These are phyloP conservation scores for Yamadazyma sp. DNA, from an alignment of 805 yeast species.

Conservation along the genomic window DNA sequence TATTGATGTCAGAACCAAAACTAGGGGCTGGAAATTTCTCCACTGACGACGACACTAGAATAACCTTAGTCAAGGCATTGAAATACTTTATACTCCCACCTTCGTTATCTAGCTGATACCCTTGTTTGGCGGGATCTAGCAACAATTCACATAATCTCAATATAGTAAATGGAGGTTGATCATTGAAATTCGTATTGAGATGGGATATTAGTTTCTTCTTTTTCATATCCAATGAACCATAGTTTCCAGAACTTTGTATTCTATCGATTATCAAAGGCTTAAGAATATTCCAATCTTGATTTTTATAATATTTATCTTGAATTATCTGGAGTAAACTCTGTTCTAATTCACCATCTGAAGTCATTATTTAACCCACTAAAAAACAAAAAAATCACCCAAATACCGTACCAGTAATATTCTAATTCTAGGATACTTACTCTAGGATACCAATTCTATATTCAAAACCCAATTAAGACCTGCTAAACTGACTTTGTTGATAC, in stretches of 20 bases:
- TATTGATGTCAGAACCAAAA: constrained; percentile 5
- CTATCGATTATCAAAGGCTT: neutral
- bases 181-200: constrained; percentile 23
- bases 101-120: constrained; percentile 27
- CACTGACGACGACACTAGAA: constrained; percentile 26
- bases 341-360: too few species aligned
- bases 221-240: neutral
- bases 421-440: too few species aligned
- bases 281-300: neutral
- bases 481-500: too few species aligned
- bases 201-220: constrained; percentile 28
- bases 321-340: neutral
- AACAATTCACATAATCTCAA: constrained; percentile 46
- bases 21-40: constrained; percentile 21
- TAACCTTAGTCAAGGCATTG: constrained; percentile 37
- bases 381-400: too few species aligned
- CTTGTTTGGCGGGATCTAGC: constrained; percentile 33
- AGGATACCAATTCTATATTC: too few species aligned
- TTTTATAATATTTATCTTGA: constrained; percentile 1
- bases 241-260: neutral
- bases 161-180: constrained; percentile 46
- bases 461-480: too few species aligned
- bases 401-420: too few species aligned
- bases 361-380: neutral
- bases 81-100: constrained; percentile 40